Percentiles rank a stretch among this genome's conserved stretches.
These are phyloP conservation scores for Cystobasidium sp. DNA, from an alignment of 1,284 basidiomycete genomes.

Conservation along the genomic window DNA sequence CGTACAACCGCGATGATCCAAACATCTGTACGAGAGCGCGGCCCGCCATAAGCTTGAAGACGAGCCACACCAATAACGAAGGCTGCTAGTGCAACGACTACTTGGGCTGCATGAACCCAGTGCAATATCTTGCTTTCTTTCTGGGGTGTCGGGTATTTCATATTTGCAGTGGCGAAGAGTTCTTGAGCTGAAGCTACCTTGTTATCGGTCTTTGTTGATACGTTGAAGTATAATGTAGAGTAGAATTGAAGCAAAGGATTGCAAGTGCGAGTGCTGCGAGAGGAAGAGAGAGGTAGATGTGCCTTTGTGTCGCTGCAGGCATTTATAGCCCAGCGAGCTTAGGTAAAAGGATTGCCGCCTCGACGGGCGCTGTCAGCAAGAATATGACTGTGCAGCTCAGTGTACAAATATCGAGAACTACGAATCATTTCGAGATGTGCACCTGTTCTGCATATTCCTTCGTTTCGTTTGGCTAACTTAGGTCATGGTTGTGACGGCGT, in stretches of 20 bases:
- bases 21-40: conserved; percentile 2
- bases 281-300: too few relatives aligned
- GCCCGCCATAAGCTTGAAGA: background rate
- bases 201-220: background rate
- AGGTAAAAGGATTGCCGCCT: too few relatives aligned
- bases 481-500: background rate
- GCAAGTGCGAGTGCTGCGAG: background rate
- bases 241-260: background rate
- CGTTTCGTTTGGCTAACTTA: background rate
- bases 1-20: conserved; percentile 12
- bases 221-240: background rate
- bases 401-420: background rate
- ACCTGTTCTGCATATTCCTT: background rate
- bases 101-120: conserved; percentile 1
- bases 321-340: too few relatives aligned
- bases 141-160: background rate
- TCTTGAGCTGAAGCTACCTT: background rate
- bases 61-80: conserved; percentile 11
- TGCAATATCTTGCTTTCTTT: background rate
- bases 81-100: background rate
- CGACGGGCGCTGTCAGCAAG: too few relatives aligned
- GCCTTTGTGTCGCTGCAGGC: too few relatives aligned
- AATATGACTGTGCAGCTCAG: too few relatives aligned
- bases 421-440: background rate
- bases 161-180: background rate